These are phyloP conservation scores for Termitomyces sp. DNA, from an alignment of 768 basidiomycete genomes.

Conservation along the genomic window DNA sequence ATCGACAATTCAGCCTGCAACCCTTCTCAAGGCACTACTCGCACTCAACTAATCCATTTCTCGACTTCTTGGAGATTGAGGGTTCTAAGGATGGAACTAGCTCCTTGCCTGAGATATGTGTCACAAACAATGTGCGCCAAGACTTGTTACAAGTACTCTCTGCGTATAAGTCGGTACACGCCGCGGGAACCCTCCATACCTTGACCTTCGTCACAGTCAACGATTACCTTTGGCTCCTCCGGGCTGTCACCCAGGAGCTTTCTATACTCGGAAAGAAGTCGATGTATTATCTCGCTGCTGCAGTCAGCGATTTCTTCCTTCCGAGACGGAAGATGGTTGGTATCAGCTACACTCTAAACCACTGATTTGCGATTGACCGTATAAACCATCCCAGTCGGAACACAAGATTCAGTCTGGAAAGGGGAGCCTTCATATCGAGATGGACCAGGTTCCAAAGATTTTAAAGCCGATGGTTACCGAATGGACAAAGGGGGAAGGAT, in stretches of 20 bases:
- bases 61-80: conserved; percentile 85
- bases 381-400: conserved; percentile 55
- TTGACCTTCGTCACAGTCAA: conserved; percentile 92
- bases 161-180: conserved; percentile 76
- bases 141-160: conserved; percentile 69
- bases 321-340: conserved; percentile 86
- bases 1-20: conserved; percentile 94
- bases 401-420: conserved; percentile 99
- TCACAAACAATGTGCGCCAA: conserved; percentile 56
- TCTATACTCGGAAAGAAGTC: conserved; percentile 59
- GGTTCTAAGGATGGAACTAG: conserved; percentile 14
- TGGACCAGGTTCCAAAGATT: conserved; percentile 99
- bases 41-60: conserved; percentile 95
- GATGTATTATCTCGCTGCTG: conserved; percentile 96
- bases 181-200: conserved; percentile 69
- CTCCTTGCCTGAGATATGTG: conserved; percentile 47
- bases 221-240: conserved; percentile 91
- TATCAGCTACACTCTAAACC: conserved; percentile 5
- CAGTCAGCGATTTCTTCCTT: conserved; percentile 97
- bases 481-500: conserved; percentile 81
- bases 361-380: neutral
- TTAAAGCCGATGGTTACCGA: conserved; percentile 89
- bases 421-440: conserved; percentile 89
- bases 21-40: conserved; percentile 98
- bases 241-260: conserved; percentile 77